Evolutionary conservation across 2,329 filamentous ascomycete genomes (phyloP), one percentile per base, ranked within the genome.

Genomic region (Dryadomyces quercus-mongolicae): DNA sequence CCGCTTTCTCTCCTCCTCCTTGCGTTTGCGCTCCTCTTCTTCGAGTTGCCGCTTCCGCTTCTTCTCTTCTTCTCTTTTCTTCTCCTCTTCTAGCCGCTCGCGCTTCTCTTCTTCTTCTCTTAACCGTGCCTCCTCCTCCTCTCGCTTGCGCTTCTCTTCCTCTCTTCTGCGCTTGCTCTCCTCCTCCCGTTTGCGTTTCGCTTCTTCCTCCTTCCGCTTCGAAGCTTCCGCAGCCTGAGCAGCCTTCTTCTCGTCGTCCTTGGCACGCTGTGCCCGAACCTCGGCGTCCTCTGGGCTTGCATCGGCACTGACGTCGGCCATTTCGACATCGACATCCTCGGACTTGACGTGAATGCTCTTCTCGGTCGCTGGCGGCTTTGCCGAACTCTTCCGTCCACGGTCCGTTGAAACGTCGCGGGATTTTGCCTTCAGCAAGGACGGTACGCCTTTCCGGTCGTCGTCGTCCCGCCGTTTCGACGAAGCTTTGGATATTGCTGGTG

Each of bases 261-360:
- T 62, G 21, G 65, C 62, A 1, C 58, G 62, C 18, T 56, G 59
- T 12, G 60, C 60, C 12, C 44, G 45, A 6, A 21, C 22, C 1
- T 52, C 50, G 25, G 31, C 20, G 8, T 42, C 45, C 12, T 36
- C 21, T 13, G n/a, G 20, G 3, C 43, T 22, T 3, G 43, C 31
- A 9, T 57, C 50, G 43, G 59, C 54, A 38, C 58, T 67, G 2
- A 70, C 72, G 57, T 81, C 78, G 2, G 67, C 68, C 78, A 82
- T 81, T 20, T 78, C 76, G 9, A 78, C 63, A 54, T 82, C 79
- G 1, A 68, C 63, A 54, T 81, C 77, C 57, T 81, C 78, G 0
- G 75, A 75, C 59, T 80, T 80, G 44, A 81, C 76, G 49, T 74
- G 73, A n/a, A 80, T 77, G 54, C 69, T 74, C 60, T 74, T 76